A percentile compares a stretch with the other conserved stretches of the same genome.
These are phyloP conservation scores for Alloteropsis angusta DNA, from an alignment of 202 grass and related monocot genomes.

Conservation along the genomic window DNA sequence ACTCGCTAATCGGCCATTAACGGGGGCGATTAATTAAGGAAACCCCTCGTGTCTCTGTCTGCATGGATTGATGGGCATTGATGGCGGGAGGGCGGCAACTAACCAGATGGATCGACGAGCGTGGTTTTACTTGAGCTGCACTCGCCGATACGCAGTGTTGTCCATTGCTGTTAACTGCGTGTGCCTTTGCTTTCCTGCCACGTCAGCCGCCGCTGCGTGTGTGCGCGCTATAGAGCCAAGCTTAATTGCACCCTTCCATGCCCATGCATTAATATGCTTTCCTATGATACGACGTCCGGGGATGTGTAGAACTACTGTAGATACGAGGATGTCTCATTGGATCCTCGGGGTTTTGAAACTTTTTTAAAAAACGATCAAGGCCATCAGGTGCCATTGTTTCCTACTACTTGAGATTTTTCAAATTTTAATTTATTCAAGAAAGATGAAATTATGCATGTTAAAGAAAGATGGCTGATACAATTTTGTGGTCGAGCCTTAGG, in stretches of 20 bases:
- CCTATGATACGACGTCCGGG: neutral
- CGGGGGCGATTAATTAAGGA: neutral
- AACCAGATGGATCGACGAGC: neutral
- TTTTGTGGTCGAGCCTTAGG: neutral
- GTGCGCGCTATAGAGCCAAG: neutral
- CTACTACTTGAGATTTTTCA: no score
- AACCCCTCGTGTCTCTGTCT: neutral
- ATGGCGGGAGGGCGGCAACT: slow-evolving; percentile 1
- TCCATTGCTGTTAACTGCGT: neutral
- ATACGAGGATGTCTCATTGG: neutral
- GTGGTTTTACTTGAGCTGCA: neutral
- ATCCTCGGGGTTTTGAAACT: no score
- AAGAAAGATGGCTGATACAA: neutral
- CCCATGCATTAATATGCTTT: slow-evolving; percentile 5
- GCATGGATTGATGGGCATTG: slow-evolving; percentile 36
- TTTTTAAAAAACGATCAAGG: no score
- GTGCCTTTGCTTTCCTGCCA: slow-evolving; percentile 16
- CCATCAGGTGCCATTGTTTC: no score
- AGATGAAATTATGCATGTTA: neutral
- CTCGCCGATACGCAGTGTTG: neutral
- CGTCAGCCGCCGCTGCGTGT: neutral
- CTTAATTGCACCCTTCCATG: neutral
- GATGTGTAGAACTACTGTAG: no score
- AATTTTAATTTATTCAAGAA: neutral
- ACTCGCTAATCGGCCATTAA: neutral